Percentiles rank a stretch among this genome's conserved stretches.
phyloP scores from a whole-genome alignment of 257 asterid genomes.

The Solanum clarkiae region DNA sequence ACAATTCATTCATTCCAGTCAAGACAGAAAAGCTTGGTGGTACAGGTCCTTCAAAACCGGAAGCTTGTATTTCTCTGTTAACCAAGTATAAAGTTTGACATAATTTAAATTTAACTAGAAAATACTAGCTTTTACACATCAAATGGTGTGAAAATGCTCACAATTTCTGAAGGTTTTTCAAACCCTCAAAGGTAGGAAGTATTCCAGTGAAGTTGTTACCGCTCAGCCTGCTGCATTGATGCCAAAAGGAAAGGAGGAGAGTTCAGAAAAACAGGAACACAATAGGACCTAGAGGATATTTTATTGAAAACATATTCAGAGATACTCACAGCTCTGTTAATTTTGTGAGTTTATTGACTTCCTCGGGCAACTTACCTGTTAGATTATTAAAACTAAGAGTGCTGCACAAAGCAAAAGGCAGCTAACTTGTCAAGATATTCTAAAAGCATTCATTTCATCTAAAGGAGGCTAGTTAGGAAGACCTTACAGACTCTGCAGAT shows the following conservation, averaged over 20 bases:
- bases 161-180: not conserved
- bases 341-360: not conserved
- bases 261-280: not conserved
- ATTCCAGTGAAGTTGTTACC: slow-evolving; percentile 7
- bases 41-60: slow-evolving; percentile 1
- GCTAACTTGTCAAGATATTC: not conserved
- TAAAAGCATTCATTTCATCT: not conserved
- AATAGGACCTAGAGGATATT: not conserved
- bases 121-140: not conserved
- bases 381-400: not conserved
- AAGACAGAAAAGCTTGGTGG: not conserved
- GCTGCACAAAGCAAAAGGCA: not conserved
- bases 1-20: not conserved
- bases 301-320: not conserved
- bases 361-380: not conserved
- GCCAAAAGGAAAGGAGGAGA: not conserved
- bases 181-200: not conserved
- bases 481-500: not conserved
- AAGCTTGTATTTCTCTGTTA: slow-evolving; percentile 3
- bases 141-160: not conserved
- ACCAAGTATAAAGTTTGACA: not conserved
- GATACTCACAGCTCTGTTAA: not conserved
- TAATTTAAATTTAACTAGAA: not conserved
- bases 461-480: not conserved
- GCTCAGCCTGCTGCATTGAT: not conserved